Evolutionary conservation across 805 yeast species (phyloP), one percentile per base, ranked within the genome.

Genomic region (Saccharomycopsis olivae): DNA sequence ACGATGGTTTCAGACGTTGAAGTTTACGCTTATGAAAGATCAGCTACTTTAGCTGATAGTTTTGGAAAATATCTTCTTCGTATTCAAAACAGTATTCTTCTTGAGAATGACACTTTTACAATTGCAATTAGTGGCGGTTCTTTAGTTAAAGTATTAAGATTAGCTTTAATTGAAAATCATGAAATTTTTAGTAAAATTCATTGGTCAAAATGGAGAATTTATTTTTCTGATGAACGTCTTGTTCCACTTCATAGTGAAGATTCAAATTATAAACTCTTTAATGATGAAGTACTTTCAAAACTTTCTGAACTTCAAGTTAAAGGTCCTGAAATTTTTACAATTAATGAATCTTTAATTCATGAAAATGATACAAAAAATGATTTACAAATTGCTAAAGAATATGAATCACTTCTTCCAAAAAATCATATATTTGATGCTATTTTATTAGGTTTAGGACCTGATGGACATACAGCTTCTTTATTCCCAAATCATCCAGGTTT

Each of bases 401-500:
- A 92, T 60, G 97, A 92, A 55, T 83, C 86, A 60, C 68, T 76
- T 16, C 66, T 92, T 40, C 84, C 94, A 43, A 75, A 73, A 54
- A 89, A 89, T 40, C 97, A 97, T 44, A 77, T 82, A 73, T 88
- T 92, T 63, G 97, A 92, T 58, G 64, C 92, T 41, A 71, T 92
- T 47, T 65, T 92, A 49, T 68, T 92, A 44, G 98, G 98, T 17
- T 88, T 97, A 66, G 98, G 98, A 1, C 97, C 97, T 3, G 98
- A 89, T 59, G 98, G 98, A 15, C 98, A 89, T 59, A 85, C 87
- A 53, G 95, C 96, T 38, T 86, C 95, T 15, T 71, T 89, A 42
- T 89, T 89, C 68, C 98, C 98, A 17, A 80, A 81, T 56, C 62
- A 63, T 39, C 88, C 82, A 49, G 79, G 82, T 39, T 65, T 88